phyloP scores from a whole-genome alignment of 2,329 filamentous ascomycete genomes.

The Corniculantispora saksenae region DNA sequence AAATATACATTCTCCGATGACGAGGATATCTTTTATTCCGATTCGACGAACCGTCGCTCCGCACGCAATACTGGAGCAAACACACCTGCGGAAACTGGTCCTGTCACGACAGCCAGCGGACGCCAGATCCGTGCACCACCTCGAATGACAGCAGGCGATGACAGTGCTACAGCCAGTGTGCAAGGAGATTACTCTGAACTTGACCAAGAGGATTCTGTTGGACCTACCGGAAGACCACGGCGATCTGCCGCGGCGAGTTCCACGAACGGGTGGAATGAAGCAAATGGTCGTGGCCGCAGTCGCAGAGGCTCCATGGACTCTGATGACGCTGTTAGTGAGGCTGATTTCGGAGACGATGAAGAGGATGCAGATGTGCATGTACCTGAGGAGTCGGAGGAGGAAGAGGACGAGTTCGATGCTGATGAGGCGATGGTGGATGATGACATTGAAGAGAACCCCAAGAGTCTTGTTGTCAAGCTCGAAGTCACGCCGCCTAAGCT shows the following conservation, averaged over 20 bases:
- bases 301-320: conserved; percentile 52
- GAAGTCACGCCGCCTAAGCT: conserved; percentile 49
- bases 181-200: conserved; percentile 46
- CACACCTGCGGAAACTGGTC: conserved; percentile 68
- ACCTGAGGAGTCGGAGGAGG: conserved; percentile 61
- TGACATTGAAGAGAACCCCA: conserved; percentile 48
- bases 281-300: conserved; percentile 33
- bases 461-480: conserved; percentile 76
- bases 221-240: conserved; percentile 50
- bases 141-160: conserved; percentile 61
- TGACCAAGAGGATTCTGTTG: conserved; percentile 42
- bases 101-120: conserved; percentile 78
- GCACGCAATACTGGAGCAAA: conserved; percentile 72
- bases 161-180: conserved; percentile 48
- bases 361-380: conserved; percentile 69
- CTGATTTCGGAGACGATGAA: conserved; percentile 74
- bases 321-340: conserved; percentile 71
- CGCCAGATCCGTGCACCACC: conserved; percentile 74
- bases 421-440: conserved; percentile 58
- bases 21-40: conserved; percentile 69
- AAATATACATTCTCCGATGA: conserved; percentile 96
- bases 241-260: conserved; percentile 52
- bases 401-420: conserved; percentile 61
- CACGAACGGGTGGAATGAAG: conserved; percentile 49
- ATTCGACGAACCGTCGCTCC: conserved; percentile 67